A percentile compares a stretch with the other conserved stretches of the same genome.
phyloP scores from a whole-genome alignment of 1,139 yeast genomes.

The Scheffersomyces parashehatae region DNA sequence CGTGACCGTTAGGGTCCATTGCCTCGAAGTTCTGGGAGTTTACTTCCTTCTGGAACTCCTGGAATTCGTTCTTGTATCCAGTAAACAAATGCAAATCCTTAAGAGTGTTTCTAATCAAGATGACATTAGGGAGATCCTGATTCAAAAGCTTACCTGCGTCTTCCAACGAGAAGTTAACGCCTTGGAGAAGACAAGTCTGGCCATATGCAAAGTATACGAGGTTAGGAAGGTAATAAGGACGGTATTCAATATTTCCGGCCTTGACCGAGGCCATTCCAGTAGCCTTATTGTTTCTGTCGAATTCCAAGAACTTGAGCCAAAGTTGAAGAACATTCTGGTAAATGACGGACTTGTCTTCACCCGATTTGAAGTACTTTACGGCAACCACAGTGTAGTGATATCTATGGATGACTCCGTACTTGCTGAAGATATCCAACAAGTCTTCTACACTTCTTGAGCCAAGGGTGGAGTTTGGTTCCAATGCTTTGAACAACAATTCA shows the following conservation, averaged over 20 bases:
- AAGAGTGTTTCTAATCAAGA: constrained; percentile 19
- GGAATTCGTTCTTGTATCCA: constrained; percentile 13
- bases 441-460: constrained; percentile 20
- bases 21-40: constrained; percentile 14
- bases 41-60: constrained; percentile 13
- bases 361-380: constrained; percentile 17
- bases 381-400: constrained; percentile 33
- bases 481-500: constrained; percentile 22
- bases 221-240: constrained; percentile 20
- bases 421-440: constrained; percentile 28
- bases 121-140: constrained; percentile 24
- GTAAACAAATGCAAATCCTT: constrained; percentile 12
- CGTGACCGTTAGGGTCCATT: constrained; percentile 38
- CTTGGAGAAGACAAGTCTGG: constrained; percentile 27
- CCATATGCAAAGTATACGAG: constrained; percentile 38
- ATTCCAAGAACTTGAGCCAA: constrained; percentile 40
- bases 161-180: constrained; percentile 21
- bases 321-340: constrained; percentile 27
- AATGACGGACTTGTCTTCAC: constrained; percentile 11
- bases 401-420: constrained; percentile 32
- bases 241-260: constrained; percentile 9
- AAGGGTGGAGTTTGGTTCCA: constrained; percentile 11
- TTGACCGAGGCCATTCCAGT: constrained; percentile 7
- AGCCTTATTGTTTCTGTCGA: constrained; percentile 10
- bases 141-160: constrained; percentile 34